These are phyloP conservation scores for Aspergillus diversus DNA, from an alignment of 495 filamentous ascomycete genomes.

Conservation along the genomic window DNA sequence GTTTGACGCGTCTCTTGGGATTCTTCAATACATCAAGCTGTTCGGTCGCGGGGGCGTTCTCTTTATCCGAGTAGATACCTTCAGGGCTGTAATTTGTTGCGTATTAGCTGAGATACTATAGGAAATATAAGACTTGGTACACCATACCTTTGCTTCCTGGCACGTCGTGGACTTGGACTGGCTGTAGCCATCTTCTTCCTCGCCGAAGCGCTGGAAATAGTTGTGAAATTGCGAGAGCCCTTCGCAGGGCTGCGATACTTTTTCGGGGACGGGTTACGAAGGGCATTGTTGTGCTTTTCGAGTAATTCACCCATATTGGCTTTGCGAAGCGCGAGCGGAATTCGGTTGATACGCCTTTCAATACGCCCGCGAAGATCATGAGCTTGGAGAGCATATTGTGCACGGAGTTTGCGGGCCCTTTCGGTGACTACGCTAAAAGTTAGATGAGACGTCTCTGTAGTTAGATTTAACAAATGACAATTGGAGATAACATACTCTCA, in stretches of 20 bases:
- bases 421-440: conserved; percentile 70
- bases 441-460: conserved; percentile 21
- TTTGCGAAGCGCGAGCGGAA: conserved; percentile 78
- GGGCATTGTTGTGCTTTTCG: conserved; percentile 52
- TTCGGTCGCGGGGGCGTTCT: conserved; percentile 62
- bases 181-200: conserved; percentile 31
- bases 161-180: conserved; percentile 40
- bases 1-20: conserved; percentile 62
- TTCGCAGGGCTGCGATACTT: conserved; percentile 38
- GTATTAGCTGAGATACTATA: conserved; percentile 17
- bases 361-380: conserved; percentile 83
- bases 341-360: conserved; percentile 92
- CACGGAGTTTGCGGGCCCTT: conserved; percentile 85
- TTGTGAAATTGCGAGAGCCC: conserved; percentile 31
- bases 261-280: conserved; percentile 33
- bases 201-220: conserved; percentile 34
- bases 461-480: background rate
- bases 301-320: conserved; percentile 83
- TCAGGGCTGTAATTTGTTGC: conserved; percentile 54
- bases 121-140: background rate
- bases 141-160: conserved; percentile 67
- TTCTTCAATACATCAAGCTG: conserved; percentile 51
- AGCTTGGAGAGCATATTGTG: conserved; percentile 86
- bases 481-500: conserved; percentile 65
- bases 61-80: conserved; percentile 72